These are phyloP conservation scores for Wickerhamiella vanderwaltii DNA, from an alignment of 805 yeast genomes.

Conservation along the genomic window DNA sequence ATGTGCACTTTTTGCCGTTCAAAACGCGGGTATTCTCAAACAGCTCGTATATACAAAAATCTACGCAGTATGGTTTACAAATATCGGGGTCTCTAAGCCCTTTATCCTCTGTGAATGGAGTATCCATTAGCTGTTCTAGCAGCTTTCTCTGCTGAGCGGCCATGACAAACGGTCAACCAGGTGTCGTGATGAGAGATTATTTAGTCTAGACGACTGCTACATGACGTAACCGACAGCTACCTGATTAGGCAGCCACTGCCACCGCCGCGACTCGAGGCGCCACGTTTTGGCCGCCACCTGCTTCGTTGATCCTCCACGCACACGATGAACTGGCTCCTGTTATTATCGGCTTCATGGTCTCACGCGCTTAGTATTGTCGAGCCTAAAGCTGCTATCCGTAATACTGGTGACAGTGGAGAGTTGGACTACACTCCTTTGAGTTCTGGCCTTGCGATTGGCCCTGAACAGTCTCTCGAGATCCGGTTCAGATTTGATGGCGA, in stretches of 20 bases:
- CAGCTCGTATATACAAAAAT: conserved; percentile 74
- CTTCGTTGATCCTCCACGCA: too few relatives aligned
- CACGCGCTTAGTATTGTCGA: conserved; percentile 5
- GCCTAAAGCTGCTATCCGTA: conserved; percentile 4
- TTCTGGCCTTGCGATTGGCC: conserved; percentile 7
- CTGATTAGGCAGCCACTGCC: too few relatives aligned
- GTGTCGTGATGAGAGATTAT: too few relatives aligned
- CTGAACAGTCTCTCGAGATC: conserved; percentile 17
- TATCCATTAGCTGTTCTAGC: conserved; percentile 73
- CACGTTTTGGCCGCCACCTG: too few relatives aligned
- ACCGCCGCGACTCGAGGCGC: too few relatives aligned
- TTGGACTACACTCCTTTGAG: conserved; percentile 1
- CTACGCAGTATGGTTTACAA: conserved; percentile 75
- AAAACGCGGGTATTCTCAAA: conserved; percentile 64
- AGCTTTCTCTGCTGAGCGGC: conserved; percentile 67
- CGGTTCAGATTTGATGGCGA: conserved; percentile 17
- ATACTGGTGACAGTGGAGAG: conserved; percentile 3
- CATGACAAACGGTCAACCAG: conserved; percentile 20
- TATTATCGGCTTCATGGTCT: too few relatives aligned
- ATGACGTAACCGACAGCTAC: too few relatives aligned
- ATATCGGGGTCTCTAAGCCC: conserved; percentile 42
- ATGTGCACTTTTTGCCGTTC: conserved; percentile 63
- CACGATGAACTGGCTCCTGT: conserved; percentile 5
- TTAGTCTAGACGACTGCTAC: too few relatives aligned
- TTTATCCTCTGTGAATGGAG: conserved; percentile 24